Evolutionary conservation across 257 asterid species (phyloP).

Genomic region (Rehmannia glutinosa): DNA sequence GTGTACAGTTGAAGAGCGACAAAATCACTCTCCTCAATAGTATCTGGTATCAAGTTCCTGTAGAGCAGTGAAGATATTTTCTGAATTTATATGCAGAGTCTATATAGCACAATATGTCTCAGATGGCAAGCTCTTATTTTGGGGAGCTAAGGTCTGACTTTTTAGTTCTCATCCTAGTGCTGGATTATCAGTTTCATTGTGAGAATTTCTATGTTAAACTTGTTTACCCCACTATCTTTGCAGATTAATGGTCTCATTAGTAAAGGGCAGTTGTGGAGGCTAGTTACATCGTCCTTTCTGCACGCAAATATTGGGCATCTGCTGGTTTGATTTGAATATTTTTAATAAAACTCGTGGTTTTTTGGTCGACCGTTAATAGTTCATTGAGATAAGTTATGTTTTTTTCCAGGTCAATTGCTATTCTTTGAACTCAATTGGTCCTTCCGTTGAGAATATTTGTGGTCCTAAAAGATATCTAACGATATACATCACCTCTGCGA

Average conservation of each 20-base stretch:
- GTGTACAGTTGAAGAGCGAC: not conserved
- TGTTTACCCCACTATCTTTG: constrained; percentile 15
- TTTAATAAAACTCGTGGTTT: not conserved
- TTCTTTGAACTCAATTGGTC: constrained; percentile 77
- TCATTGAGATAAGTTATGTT: constrained; percentile 10
- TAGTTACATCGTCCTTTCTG: constrained; percentile 72
- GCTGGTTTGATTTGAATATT: constrained; percentile 51
- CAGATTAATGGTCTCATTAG: constrained; percentile 83
- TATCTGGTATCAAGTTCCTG: constrained; percentile 3
- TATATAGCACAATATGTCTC: constrained; percentile 61
- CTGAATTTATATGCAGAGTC: constrained; percentile 45
- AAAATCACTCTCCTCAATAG: not conserved
- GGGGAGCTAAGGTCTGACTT: constrained; percentile 88
- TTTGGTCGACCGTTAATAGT: constrained; percentile 7
- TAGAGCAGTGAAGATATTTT: constrained; percentile 8
- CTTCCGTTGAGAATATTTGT: constrained; percentile 59
- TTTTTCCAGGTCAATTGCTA: constrained; percentile 84
- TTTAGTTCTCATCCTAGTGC: not conserved
- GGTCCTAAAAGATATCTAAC: constrained; percentile 74
- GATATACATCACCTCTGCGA: constrained; percentile 69
- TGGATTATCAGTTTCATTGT: constrained; percentile 2
- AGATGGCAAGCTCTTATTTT: constrained; percentile 53
- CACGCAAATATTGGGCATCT: constrained; percentile 84
- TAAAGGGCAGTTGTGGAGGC: constrained; percentile 91
- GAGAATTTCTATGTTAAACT: not conserved